Percentiles rank a stretch among this genome's conserved stretches.
Conservation (phyloP, 768 basidiomycete genomes). For the Collybia nuda region DNA sequence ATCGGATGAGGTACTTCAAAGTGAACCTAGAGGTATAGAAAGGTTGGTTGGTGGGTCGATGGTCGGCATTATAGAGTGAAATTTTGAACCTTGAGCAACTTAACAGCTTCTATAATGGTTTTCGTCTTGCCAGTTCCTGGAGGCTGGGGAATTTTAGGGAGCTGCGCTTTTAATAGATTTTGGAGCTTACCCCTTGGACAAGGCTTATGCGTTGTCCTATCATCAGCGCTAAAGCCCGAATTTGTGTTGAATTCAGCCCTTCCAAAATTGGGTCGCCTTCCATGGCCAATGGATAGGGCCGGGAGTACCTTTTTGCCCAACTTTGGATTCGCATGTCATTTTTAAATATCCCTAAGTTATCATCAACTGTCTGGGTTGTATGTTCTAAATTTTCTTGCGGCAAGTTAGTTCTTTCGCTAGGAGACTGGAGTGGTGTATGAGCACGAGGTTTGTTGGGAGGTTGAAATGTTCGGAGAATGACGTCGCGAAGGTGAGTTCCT, state of each 20-base stretch:
- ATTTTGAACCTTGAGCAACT: slow-evolving; percentile 64
- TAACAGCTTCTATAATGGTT: slow-evolving; percentile 85
- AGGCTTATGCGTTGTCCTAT: slow-evolving; percentile 75
- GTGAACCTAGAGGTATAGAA: slow-evolving; percentile 44
- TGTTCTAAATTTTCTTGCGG: slow-evolving; percentile 38
- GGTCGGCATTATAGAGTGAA: too few species aligned
- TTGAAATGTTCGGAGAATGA: slow-evolving; percentile 61
- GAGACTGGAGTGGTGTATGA: slow-evolving; percentile 33
- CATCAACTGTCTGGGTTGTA: slow-evolving; percentile 10
- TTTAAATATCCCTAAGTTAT: slow-evolving; percentile 52
- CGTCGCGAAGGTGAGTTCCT: slow-evolving; percentile 74
- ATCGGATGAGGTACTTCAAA: slow-evolving; percentile 84
- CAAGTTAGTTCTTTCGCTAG: slow-evolving; percentile 38
- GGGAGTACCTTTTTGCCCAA: slow-evolving; percentile 75
- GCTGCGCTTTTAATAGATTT: slow-evolving; percentile 4
- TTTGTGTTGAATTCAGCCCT: slow-evolving; percentile 74
- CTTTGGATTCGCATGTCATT: slow-evolving; percentile 76
- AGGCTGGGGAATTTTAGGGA: slow-evolving; percentile 44
- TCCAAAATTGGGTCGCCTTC: slow-evolving; percentile 76
- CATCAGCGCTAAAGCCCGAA: slow-evolving; percentile 84
- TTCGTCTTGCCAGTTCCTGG: slow-evolving; percentile 94
- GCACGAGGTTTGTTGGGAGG: slow-evolving; percentile 25
- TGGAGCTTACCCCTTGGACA: slow-evolving; percentile 75
- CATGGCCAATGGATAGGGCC: slow-evolving; percentile 55
- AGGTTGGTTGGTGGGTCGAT: not conserved